phyloP scores from a whole-genome alignment of 2,329 filamentous ascomycete species.

The Diaporthe australafricana region DNA sequence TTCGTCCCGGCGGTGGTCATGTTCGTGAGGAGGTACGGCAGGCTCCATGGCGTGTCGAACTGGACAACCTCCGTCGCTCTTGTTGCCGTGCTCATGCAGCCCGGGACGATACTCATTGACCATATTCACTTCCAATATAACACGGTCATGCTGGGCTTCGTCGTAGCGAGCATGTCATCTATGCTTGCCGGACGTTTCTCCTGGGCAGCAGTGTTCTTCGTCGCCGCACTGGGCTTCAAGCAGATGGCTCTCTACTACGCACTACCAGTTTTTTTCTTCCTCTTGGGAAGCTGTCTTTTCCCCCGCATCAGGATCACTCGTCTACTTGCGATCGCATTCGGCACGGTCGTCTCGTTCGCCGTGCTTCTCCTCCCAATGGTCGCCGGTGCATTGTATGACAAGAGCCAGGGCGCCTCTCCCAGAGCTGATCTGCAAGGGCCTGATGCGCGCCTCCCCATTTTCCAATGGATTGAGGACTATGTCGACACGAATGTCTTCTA shows the following conservation, averaged over 20 bases:
- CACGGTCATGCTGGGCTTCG: constrained; percentile 95
- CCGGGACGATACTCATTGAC: constrained; percentile 89
- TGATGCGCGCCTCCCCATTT: constrained; percentile 72
- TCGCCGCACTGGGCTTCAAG: constrained; percentile 94
- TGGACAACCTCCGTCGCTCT: constrained; percentile 90
- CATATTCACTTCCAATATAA: constrained; percentile 99
- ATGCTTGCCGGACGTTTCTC: constrained; percentile 86
- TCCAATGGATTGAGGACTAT: constrained; percentile 66
- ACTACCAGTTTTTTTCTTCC: constrained; percentile 89
- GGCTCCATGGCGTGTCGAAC: constrained; percentile 78
- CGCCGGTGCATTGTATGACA: constrained; percentile 76
- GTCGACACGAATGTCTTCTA: constrained; percentile 75
- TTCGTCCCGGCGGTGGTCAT: constrained; percentile 89
- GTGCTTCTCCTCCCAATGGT: constrained; percentile 82
- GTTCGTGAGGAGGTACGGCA: constrained; percentile 85
- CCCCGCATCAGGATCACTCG: constrained; percentile 76
- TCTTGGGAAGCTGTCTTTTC: constrained; percentile 87
- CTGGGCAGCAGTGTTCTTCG: constrained; percentile 95
- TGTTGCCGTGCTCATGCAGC: constrained; percentile 92
- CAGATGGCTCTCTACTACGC: constrained; percentile 99
- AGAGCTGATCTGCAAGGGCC: constrained; percentile 67
- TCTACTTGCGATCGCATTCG: constrained; percentile 79
- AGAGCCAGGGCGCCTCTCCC: constrained; percentile 70
- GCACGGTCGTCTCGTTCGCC: constrained; percentile 79
- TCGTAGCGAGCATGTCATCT: constrained; percentile 87